Evolutionary conservation across 176 grass and related monocot genomes (phyloP), one percentile per base, ranked within the genome.

Genomic region (Phoenix dactylifera): DNA sequence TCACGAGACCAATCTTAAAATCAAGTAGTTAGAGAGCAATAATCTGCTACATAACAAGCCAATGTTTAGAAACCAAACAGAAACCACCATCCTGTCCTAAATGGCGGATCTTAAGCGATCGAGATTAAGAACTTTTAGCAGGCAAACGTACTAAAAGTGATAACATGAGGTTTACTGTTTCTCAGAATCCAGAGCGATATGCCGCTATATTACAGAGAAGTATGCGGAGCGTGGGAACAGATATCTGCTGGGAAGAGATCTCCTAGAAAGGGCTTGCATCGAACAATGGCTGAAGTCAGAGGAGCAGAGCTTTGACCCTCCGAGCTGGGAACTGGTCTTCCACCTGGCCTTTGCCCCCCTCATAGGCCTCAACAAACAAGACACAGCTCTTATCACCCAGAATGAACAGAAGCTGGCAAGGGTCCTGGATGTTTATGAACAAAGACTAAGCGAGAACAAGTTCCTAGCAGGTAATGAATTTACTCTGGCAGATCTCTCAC

Each of bases 261-360:
- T 83, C 50, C 80, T 90, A 20, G 86, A 95, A 64, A 89, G 86
- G 72, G 86, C 79, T 65, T 90, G 77, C 4, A 84, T 96, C 7
- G 91, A 96, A 72, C 86, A 96, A 82, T 96, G 91, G 91, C 86
- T 96, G 28, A 88, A 90, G 54, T 70, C 82, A 24, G 86, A 96
- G 68, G 86, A 90, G 74, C 91, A 87, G 19, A 66, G 65, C 65
- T 96, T 96, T 68, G 74, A 96, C 59, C 91, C 83, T n/a, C 83
- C 91, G 3, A 96, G 91, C 71, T 68, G 69, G 70, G 76, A 80
- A 39, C 72, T 96, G 54, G 85, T 82, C 67, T 89, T 82, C 74
- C 80, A 90, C 67, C 62, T 96, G 55, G 86, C 91, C 56, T 90
- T 96, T 51, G 62, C 80, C 20, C 6, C 59, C 2, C 17, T 57